A percentile compares a stretch with the other conserved stretches of the same genome.
Conservation (phyloP, 371 early-diverging fungal genomes). For the Mucor racemosus region DNA sequence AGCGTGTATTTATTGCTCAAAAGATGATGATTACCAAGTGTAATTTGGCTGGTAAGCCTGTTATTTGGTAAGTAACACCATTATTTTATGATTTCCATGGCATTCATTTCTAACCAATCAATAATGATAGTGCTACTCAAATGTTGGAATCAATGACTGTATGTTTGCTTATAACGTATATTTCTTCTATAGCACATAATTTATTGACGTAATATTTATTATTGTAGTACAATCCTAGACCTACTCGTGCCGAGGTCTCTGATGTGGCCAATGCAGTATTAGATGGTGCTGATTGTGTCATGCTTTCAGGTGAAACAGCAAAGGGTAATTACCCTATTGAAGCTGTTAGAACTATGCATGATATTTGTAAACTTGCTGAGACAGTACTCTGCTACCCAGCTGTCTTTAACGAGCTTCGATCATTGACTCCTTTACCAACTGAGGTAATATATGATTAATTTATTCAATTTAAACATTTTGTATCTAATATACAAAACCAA, state of each 20-base stretch:
- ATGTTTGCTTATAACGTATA: slow-evolving; percentile 24
- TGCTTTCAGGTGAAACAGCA: slow-evolving; percentile 99
- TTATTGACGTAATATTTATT: slow-evolving; percentile 15
- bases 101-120: not conserved
- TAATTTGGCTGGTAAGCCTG: slow-evolving; percentile 94
- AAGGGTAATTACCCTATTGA: slow-evolving; percentile 87
- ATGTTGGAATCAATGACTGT: slow-evolving; percentile 99
- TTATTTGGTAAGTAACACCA: slow-evolving; percentile 70
- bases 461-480: too few species aligned
- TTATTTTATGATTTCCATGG: not conserved
- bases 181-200: not conserved
- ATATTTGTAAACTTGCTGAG: slow-evolving; percentile 79
- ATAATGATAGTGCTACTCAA: slow-evolving; percentile 84
- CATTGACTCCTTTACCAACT: slow-evolving; percentile 74
- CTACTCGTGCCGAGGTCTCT: slow-evolving; percentile 98
- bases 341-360: slow-evolving; percentile 78
- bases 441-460: slow-evolving; percentile 19
- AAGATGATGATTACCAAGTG: slow-evolving; percentile 97
- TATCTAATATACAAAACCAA: too few species aligned
- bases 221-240: slow-evolving; percentile 82
- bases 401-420: slow-evolving; percentile 81
- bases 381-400: slow-evolving; percentile 78
- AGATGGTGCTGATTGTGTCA: slow-evolving; percentile 98
- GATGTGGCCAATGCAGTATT: slow-evolving; percentile 98
- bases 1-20: slow-evolving; percentile 92